Evolutionary conservation across 768 basidiomycete species (phyloP), one percentile per base, ranked within the genome.

Genomic region (Lactarius tabidus): DNA sequence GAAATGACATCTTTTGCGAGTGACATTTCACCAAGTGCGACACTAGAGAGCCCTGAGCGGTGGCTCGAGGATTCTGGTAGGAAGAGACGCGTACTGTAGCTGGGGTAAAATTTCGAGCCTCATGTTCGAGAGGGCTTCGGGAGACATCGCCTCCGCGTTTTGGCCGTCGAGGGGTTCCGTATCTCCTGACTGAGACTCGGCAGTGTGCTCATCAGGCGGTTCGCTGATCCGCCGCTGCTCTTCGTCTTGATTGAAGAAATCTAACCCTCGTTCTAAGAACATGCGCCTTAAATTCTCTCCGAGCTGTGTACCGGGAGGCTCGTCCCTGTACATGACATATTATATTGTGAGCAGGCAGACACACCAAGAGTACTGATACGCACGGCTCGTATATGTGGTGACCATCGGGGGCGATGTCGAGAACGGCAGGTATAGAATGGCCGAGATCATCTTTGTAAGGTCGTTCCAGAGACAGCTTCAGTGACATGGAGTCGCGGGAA

Each of bases 401-500:
- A 43, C 91, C 89, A 51, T 90, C 86, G 29, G 82, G 79, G 8
- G 82, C 80, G 61, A 94, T 89, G 71, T 94, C 91, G 31, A 82
- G 76, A 33, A 93, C 76, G 6, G 79, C 77, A 29, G 84, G 87
- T 33, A 93, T 83, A 10, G 72, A 79, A 53, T 82, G 77, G 9
- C 89, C 90, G 41, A 81, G 75, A 69, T 93, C 91, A 71, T 91
- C 88, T 74, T 88, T 91, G 78, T 92, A 92, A 0, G 89, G 90
- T 43, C 85, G 79, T 72, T 94, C 91, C 36, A 94, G 80, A 1
- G 90, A 87, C 12, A 93, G 77, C 65, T 77, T 86, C 41, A 87
- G 82, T 86, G 83, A 85, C 88, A 10, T 78, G 72, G 14, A 79
- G 79, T 39, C 72, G 71, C 29, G 31, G n/a, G 31, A n/a, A 33